Conservation (phyloP, 192 early-diverging fungal genomes). For the Coemansia sp. region DNA sequence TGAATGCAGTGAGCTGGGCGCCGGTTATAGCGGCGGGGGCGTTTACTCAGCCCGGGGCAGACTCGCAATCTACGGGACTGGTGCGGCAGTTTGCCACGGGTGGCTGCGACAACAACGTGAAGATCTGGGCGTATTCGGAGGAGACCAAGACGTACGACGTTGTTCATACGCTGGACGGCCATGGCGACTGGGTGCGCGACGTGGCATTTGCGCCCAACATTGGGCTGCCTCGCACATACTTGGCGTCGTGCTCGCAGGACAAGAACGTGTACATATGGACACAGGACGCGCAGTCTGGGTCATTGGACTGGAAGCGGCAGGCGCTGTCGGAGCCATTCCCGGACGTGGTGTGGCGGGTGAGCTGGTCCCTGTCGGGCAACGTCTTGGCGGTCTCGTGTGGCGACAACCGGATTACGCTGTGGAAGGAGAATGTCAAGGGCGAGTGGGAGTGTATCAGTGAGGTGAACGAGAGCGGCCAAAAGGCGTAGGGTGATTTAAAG, state of each 20-base stretch:
- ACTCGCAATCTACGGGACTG: constrained; percentile 42
- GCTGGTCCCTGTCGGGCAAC: constrained; percentile 95
- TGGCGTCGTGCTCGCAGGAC: constrained; percentile 97
- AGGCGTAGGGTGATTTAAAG: constrained; percentile 6
- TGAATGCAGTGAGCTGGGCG: constrained; percentile 94
- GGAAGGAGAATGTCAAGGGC: constrained; percentile 93
- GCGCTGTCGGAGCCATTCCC: constrained; percentile 77
- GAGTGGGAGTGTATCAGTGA: constrained; percentile 88
- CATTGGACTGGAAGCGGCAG: constrained; percentile 73
- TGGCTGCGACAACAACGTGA: constrained; percentile 95
- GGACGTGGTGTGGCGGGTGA: constrained; percentile 98
- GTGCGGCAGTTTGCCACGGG: constrained; percentile 85
- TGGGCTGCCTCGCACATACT: constrained; percentile 82
- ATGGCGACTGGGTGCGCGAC: constrained; percentile 98
- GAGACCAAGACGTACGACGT: constrained; percentile 80
- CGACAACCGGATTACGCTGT: constrained; percentile 88
- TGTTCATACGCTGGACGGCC: constrained; percentile 79
- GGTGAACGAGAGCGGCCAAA: constrained; percentile 54
- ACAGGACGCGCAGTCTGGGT: constrained; percentile 63
- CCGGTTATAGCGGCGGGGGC: constrained; percentile 74
- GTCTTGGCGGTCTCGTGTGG: constrained; percentile 94
- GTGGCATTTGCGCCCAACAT: constrained; percentile 95
- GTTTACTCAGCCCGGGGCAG: constrained; percentile 36
- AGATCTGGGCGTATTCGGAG: constrained; percentile 81
- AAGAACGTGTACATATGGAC: constrained; percentile 96